Base-by-base conservation (phyloP, 805 yeast species). In the Citeromyces matritensis region DNA sequence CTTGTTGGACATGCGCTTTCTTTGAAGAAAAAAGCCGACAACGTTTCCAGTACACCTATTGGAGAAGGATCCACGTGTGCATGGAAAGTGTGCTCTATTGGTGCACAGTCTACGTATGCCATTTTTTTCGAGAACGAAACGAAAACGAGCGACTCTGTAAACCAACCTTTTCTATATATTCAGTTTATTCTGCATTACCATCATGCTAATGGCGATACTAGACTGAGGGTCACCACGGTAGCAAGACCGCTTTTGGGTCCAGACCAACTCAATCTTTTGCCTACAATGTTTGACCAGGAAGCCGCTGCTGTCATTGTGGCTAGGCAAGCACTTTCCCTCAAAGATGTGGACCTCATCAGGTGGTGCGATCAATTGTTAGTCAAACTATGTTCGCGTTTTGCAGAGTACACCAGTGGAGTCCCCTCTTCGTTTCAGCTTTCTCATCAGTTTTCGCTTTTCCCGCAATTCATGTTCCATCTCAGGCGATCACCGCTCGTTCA, bases 391-490 rank as follows among this genome's bases (percentile, higher is more conserved):
- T 48, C 57, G 23, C 53, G 58, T 23, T 68, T 65, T 42, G 65
- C 63, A 5, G 62, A 59, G 15, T 75, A 64, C 47, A 52, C 53
- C 27, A 58, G 58, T 35, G 68, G 67, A 21, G 58, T 55, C 17
- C 51, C 68, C 11, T 53, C 51, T 7, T 62, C 75, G 7, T 67
- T 75, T 42, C 47, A 66, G 31, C 51, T 76, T 15, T 56, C 73
- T 3, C 54, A 60, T 9, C 54, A 56, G 24, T 63, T 68, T 42
- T 62, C 70, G 19, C 49, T 73, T 43, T 63, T 71, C 36, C 83
- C 84, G 6, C 82, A 74, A 45, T 75, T 73, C 48, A 57, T 75
- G 52, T 75, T 68, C 48, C 77, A 75, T 47, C 59, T 75, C 46
- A 58, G 82, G 48, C 61, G 84, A 42, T 73, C 81, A 1, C 73